A percentile compares a stretch with the other conserved stretches of the same genome.
phyloP scores from a whole-genome alignment of 2,329 filamentous ascomycete genomes.

The Phialocephala subalpina region DNA sequence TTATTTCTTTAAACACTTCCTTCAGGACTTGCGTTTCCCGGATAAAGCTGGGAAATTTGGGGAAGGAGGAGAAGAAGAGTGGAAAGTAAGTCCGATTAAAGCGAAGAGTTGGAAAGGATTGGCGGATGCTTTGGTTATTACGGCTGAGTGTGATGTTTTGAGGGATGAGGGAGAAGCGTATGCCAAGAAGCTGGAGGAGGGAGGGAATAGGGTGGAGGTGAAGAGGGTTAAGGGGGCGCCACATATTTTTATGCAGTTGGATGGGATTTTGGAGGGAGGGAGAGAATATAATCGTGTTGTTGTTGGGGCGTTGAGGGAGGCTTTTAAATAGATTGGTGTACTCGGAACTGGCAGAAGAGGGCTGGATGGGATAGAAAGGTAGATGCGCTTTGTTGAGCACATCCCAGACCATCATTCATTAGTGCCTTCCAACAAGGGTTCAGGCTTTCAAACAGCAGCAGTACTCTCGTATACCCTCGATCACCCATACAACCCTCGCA shows the following conservation, averaged over 20 bases:
- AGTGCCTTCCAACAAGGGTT: too few relatives aligned
- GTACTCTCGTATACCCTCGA: background rate
- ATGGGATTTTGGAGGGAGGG: constrained; percentile 32
- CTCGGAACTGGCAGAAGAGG: background rate
- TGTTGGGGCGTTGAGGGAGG: constrained; percentile 27
- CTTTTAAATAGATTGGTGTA: constrained; percentile 1
- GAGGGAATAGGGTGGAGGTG: constrained; percentile 26
- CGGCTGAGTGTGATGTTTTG: constrained; percentile 45
- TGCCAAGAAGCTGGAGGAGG: constrained; percentile 31
- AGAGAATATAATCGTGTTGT: constrained; percentile 32
- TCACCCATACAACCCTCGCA: background rate
- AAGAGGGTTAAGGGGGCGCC: constrained; percentile 30
- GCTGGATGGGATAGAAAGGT: background rate
- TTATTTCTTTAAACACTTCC: constrained; percentile 30
- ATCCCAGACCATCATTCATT: too few relatives aligned
- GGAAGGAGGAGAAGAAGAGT: constrained; percentile 16
- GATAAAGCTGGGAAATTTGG: background rate
- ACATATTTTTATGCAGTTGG: constrained; percentile 35
- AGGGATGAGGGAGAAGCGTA: constrained; percentile 46
- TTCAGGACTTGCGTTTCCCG: constrained; percentile 12
- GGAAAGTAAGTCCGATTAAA: constrained; percentile 36
- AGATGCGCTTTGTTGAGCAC: background rate
- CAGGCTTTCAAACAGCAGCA: too few relatives aligned
- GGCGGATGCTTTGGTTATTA: constrained; percentile 45
- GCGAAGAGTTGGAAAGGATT: constrained; percentile 41